Evolutionary conservation across 2,329 filamentous ascomycete species (phyloP), one percentile per base, ranked within the genome.

Genomic region (Fusarium nisikadoi): DNA sequence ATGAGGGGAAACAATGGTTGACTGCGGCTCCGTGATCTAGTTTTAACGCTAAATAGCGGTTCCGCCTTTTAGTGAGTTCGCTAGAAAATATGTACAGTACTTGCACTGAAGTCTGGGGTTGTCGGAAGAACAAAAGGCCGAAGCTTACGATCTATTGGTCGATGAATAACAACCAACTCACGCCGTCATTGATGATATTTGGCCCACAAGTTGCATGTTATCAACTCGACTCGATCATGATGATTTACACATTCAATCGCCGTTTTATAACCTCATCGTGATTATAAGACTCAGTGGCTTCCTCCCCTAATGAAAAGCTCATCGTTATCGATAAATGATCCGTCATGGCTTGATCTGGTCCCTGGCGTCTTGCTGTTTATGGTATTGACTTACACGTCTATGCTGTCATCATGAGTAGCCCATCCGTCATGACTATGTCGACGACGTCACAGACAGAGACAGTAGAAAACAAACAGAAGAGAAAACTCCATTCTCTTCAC

Each of bases 11-110:
- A 53, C 36, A 47, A 41, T 54, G 49, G 47, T 62, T 71, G 56
- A 63, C 65, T 76, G 74, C 74, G 74, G 74, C 62, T 76, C 74
- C 74, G 74, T 72, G 62, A 55, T 76, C 62, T 25, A 65, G 61
- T 64, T 57, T 50, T 53, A 49, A 49, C 72, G 71, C 74, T 73
- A 76, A 75, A 74, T 62, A 74, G 74, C 74, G 74, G 74, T 75
- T 76, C 74, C 74, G 74, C 68, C 63, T 59, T 71, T 72, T 74
- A 69, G 72, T 62, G 47, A 57, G 47, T 42, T 47, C 41, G 39
- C 35, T 60, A 49, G 23, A 33, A n/a, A 47, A n/a, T 57, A n/a
- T 47, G 17, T 29, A 29, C 27, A 8, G 47, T 25, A 61, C 29
- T 68, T 58, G 29, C 16, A 25, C 23, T 25, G 23, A 25, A 45